Percentiles rank a stretch among this genome's conserved stretches.
Conservation (phyloP, 1,284 basidiomycete species). For the Mycena citricolor region DNA sequence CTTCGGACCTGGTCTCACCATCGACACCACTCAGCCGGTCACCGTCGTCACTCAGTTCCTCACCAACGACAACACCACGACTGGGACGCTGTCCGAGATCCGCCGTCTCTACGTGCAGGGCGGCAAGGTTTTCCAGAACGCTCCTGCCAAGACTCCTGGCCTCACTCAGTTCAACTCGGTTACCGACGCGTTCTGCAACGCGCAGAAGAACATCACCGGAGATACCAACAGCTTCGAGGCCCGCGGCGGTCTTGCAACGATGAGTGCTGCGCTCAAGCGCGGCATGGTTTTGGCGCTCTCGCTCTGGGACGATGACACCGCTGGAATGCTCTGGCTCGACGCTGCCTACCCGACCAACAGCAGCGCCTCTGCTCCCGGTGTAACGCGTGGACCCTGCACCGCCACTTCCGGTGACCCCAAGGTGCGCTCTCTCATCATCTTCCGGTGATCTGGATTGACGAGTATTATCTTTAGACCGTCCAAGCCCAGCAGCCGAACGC, state of each 20-base stretch:
- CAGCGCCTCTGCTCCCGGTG: not conserved
- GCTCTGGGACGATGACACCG: slow-evolving; percentile 56
- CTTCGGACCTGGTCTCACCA: slow-evolving; percentile 43
- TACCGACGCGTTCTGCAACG: slow-evolving; percentile 41
- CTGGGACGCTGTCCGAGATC: slow-evolving; percentile 48
- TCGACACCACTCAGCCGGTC: slow-evolving; percentile 20
- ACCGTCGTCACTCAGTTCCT: slow-evolving; percentile 37
- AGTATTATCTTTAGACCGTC: no score
- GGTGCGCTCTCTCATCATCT: no score
- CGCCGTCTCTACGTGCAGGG: slow-evolving; percentile 55
- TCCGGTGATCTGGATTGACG: no score
- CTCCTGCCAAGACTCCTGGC: slow-evolving; percentile 43
- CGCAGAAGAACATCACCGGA: slow-evolving; percentile 41
- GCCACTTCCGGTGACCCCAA: slow-evolving; percentile 47
- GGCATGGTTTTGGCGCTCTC: slow-evolving; percentile 48
- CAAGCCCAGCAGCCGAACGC: slow-evolving; percentile 41
- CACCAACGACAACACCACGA: slow-evolving; percentile 43
- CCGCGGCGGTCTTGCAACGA: slow-evolving; percentile 41
- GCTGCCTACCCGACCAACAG: slow-evolving; percentile 35
- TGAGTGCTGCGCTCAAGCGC: slow-evolving; percentile 37
- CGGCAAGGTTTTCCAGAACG: slow-evolving; percentile 52
- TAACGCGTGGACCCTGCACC: slow-evolving; percentile 50
- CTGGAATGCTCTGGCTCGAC: slow-evolving; percentile 50
- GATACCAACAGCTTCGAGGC: slow-evolving; percentile 47
- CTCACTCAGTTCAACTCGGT: slow-evolving; percentile 40